These are phyloP conservation scores for Magnusiomyces ingens DNA, from an alignment of 1,139 yeast genomes.

Conservation along the genomic window DNA sequence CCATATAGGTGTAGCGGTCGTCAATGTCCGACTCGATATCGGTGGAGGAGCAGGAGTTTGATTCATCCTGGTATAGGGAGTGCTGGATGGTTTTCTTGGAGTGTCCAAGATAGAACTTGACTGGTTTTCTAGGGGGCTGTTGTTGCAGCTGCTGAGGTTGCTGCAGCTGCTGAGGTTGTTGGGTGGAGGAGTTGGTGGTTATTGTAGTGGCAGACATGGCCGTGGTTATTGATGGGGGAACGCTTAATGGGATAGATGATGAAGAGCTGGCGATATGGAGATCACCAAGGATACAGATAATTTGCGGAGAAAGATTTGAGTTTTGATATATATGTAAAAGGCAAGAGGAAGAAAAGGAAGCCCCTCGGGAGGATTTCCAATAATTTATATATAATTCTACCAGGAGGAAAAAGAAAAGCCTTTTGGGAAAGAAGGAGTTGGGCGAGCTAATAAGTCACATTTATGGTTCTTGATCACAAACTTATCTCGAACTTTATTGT, in stretches of 20 bases:
- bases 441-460: no score
- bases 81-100: slow-evolving; percentile 3
- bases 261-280: no score
- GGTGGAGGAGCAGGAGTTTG: slow-evolving; percentile 6
- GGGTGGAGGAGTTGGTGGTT: no score
- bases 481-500: no score
- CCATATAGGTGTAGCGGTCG: slow-evolving; percentile 7
- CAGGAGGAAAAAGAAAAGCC: neutral
- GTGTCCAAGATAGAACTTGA: slow-evolving; percentile 8
- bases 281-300: no score
- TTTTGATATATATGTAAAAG: neutral
- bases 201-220: no score
- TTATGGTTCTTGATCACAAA: no score
- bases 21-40: slow-evolving; percentile 8
- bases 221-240: no score
- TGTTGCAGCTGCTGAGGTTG: no score
- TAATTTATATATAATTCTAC: neutral
- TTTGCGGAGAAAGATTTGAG: neutral
- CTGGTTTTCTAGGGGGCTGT: neutral
- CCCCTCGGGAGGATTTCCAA: neutral
- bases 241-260: no score
- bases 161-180: no score
- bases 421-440: no score
- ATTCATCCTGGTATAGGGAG: neutral
- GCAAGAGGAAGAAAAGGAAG: neutral